Percentiles rank a stretch among this genome's conserved stretches.
phyloP scores from a whole-genome alignment of 176 grass and related monocot genomes.

The Raddia distichophylla region DNA sequence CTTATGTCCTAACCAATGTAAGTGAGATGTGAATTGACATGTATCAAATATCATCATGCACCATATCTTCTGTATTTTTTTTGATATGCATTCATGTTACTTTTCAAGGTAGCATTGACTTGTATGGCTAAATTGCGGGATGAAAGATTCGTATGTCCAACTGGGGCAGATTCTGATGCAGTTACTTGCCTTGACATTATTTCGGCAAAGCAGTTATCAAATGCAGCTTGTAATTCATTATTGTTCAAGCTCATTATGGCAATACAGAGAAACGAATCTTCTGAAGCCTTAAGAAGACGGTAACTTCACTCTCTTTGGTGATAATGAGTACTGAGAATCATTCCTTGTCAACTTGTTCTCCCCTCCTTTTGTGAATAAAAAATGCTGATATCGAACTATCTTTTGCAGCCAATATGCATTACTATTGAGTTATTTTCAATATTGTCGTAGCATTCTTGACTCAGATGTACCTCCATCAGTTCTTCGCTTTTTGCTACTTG shows the following conservation, averaged over 20 bases:
- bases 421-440: slow-evolving; percentile 92
- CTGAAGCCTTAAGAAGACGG: slow-evolving; percentile 95
- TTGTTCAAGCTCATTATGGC: slow-evolving; percentile 90
- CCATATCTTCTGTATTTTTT: background rate
- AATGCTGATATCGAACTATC: slow-evolving; percentile 35
- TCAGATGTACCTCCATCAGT: slow-evolving; percentile 85
- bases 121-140: slow-evolving; percentile 98
- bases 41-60: slow-evolving; percentile 32
- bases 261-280: slow-evolving; percentile 79
- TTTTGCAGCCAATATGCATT: slow-evolving; percentile 93
- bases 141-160: slow-evolving; percentile 86
- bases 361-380: background rate
- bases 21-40: slow-evolving; percentile 32
- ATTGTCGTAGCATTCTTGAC: slow-evolving; percentile 85
- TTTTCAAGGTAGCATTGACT: slow-evolving; percentile 86
- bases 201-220: slow-evolving; percentile 75
- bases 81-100: slow-evolving; percentile 27
- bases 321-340: background rate
- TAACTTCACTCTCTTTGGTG: slow-evolving; percentile 46
- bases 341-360: slow-evolving; percentile 16
- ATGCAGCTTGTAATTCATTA: slow-evolving; percentile 85
- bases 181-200: slow-evolving; percentile 88
- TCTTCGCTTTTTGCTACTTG: slow-evolving; percentile 73
- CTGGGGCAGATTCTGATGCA: slow-evolving; percentile 77
- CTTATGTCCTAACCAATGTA: slow-evolving; percentile 85